Base-by-base conservation (phyloP, 768 basidiomycete genomes). In the Suillus lakei region DNA sequence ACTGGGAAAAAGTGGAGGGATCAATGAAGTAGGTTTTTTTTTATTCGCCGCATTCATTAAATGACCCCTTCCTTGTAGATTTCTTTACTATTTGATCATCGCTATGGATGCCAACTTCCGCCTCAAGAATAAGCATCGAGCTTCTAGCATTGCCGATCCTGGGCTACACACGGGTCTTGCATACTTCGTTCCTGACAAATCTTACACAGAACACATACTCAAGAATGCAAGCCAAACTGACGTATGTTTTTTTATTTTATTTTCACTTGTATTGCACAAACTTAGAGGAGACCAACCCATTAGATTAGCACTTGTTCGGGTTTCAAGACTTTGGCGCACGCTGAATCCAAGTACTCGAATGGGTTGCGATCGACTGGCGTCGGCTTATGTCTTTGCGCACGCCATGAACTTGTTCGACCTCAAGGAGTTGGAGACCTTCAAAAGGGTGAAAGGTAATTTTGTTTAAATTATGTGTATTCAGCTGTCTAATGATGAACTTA, bases 391-490 rank as follows among this genome's bases (percentile, higher is more conserved):
- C 68, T 67, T 30, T 80, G 80, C 38, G 61, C 72, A 0, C 70
- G 73, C 1, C 78, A 79, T 61, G 71, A 78, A 32, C 69, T 78
- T 68, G 72, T 75, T 12, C 66, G 69, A 0, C 74, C 76, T 3
- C 64, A 55, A 26, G 67, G 73, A 5, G 65, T 73, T 0, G 73
- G 71, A 0, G 69, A 74, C 51, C 51, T 74, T 9, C 71, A 74
- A 43, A 72, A 50, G 10, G 71, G 71, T 1, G 70, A 72, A 51
- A 44, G 68, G 70, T 72, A 48, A 15, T 26, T 28, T 26, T 16
- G n/a, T 18, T 41, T 60, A 55, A 10, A 61, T 16, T 18, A 30
- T 26, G 1, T 36, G 23, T 36, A 12, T 64, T 9, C 46, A 30
- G 56, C 30, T 21, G 43, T 53, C 64, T 54, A 43, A 54, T 60